phyloP scores from a whole-genome alignment of 148 eudicot genomes.

The Diospyros kaki region DNA sequence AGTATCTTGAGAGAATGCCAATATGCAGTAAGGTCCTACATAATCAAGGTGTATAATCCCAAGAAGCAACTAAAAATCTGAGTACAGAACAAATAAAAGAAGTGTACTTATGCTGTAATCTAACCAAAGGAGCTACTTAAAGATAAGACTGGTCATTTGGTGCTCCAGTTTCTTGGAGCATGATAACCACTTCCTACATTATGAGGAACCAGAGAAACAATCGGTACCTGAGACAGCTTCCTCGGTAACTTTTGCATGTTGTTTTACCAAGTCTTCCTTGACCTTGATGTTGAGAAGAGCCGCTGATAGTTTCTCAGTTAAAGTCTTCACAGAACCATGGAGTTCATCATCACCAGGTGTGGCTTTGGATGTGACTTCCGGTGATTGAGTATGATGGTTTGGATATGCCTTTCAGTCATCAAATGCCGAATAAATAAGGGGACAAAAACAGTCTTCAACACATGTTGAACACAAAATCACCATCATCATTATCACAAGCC shows the following conservation, averaged over 20 bases:
- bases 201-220: background rate
- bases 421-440: background rate
- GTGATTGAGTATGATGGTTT: conserved; percentile 52
- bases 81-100: background rate
- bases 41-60: too few relatives aligned
- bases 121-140: too few relatives aligned
- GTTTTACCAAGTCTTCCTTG: conserved; percentile 78
- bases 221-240: conserved; percentile 78
- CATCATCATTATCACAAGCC: too few relatives aligned
- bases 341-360: conserved; percentile 34
- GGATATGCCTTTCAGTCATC: conserved; percentile 37
- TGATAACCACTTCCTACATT: too few relatives aligned
- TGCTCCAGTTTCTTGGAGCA: too few relatives aligned
- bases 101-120: too few relatives aligned
- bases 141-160: too few relatives aligned
- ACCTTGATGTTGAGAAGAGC: conserved; percentile 47
- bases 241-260: conserved; percentile 87
- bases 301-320: conserved; percentile 58
- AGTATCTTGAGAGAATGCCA: background rate
- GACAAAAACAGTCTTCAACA: conserved; percentile 3
- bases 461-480: background rate
- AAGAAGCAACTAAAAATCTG: too few relatives aligned
- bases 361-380: conserved; percentile 62
- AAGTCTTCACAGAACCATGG: conserved; percentile 40
- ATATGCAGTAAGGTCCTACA: background rate